Conservation (phyloP, 257 asterid species). For the Plantago ovata region DNA sequence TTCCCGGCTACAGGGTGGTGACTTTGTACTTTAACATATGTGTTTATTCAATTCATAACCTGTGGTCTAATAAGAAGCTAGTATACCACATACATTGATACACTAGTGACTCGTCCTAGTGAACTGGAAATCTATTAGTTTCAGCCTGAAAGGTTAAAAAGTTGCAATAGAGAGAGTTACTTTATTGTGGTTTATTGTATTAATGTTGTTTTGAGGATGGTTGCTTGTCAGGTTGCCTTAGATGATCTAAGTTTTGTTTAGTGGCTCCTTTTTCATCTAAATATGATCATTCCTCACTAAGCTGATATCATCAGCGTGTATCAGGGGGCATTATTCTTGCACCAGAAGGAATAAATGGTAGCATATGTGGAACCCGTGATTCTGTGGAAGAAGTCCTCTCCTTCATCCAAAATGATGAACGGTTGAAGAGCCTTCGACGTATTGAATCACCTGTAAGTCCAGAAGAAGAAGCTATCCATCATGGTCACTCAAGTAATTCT, state of each 20-base stretch:
- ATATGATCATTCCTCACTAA: constrained; percentile 46
- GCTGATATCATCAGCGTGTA: constrained; percentile 84
- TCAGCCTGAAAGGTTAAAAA: too few relatives aligned
- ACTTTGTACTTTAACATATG: too few relatives aligned
- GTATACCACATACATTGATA: too few relatives aligned
- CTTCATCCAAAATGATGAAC: constrained; percentile 67
- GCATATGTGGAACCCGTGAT: constrained; percentile 75
- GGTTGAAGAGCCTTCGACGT: constrained; percentile 68
- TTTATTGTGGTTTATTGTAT: too few relatives aligned
- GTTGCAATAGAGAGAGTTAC: too few relatives aligned
- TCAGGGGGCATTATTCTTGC: constrained; percentile 99
- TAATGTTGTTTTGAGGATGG: neutral
- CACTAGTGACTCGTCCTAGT: too few relatives aligned
- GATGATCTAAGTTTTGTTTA: constrained; percentile 5
- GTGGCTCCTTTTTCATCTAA: neutral
- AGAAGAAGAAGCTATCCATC: constrained; percentile 98
- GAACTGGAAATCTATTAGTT: too few relatives aligned
- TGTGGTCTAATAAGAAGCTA: too few relatives aligned
- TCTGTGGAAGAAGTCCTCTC: constrained; percentile 68
- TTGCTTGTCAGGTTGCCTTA: neutral
- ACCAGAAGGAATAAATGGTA: constrained; percentile 96
- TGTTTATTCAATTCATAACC: too few relatives aligned
- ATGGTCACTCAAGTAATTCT: constrained; percentile 73
- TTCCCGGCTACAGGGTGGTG: too few relatives aligned
- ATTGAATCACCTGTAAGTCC: constrained; percentile 94